A percentile compares a stretch with the other conserved stretches of the same genome.
Conservation (phyloP, 768 basidiomycete genomes). For the Rubroboletus satanas region DNA sequence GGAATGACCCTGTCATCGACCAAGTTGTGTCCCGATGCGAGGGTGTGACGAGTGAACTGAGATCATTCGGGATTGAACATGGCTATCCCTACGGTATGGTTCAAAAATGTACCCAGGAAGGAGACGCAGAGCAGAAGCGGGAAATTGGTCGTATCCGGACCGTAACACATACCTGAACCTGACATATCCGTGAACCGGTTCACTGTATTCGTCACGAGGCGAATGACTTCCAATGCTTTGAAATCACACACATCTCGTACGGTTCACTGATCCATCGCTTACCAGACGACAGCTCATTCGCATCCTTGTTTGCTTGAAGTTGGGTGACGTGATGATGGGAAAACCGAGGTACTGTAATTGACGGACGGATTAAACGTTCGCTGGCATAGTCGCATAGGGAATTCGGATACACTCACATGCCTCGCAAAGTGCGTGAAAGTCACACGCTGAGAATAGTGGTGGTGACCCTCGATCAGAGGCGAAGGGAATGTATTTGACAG, state of each 20-base stretch:
- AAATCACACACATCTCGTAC: neutral
- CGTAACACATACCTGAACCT: neutral
- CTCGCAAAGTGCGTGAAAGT: neutral
- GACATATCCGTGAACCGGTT: neutral
- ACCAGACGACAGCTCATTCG: neutral
- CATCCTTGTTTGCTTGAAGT: neutral
- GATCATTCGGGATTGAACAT: neutral
- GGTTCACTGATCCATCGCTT: neutral
- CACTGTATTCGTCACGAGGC: neutral
- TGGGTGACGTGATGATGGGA: neutral
- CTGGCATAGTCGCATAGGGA: neutral
- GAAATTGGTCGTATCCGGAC: neutral
- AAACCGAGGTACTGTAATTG: neutral
- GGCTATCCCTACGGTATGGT: neutral
- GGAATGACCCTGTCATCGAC: no score
- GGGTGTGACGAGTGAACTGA: neutral
- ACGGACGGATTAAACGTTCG: neutral
- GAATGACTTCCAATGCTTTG: neutral
- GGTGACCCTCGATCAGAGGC: neutral
- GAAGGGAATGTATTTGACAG: neutral
- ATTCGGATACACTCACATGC: neutral
- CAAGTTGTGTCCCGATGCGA: no score
- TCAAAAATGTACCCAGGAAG: neutral
- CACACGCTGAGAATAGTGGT: neutral
- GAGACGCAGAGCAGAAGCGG: neutral